A percentile compares a stretch with the other conserved stretches of the same genome.
Evolutionary conservation across 2,329 filamentous ascomycete species (phyloP).

Genomic region (Diplocarpon mali): DNA sequence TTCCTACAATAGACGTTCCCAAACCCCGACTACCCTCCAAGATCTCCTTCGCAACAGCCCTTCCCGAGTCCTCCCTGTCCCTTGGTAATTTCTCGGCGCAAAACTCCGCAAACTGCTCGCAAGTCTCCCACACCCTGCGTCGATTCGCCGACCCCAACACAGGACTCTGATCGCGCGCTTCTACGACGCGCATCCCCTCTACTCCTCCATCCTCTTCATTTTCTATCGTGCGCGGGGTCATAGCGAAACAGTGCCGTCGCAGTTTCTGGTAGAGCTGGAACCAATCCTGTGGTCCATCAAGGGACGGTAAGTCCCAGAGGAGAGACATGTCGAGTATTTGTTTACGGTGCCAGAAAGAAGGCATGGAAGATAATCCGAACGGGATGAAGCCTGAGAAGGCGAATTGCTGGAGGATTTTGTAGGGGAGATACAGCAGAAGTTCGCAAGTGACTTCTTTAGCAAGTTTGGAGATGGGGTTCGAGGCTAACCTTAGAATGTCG

Average conservation of each 20-base stretch:
- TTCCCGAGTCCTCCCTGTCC: not conserved
- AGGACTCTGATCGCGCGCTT: not conserved
- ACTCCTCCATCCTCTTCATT: not conserved
- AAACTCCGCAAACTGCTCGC: not conserved
- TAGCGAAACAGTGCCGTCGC: conserved; percentile 9
- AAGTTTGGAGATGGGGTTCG: conserved; percentile 3
- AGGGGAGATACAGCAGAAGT: conserved; percentile 10
- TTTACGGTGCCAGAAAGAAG: conserved; percentile 13
- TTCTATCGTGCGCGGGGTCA: not conserved
- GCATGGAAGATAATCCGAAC: conserved; percentile 1
- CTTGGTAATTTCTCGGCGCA: not conserved
- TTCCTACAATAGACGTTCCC: conserved; percentile 8
- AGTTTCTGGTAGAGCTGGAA: conserved; percentile 9
- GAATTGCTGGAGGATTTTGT: conserved; percentile 4
- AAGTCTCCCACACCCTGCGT: not conserved
- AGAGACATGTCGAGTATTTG: conserved; percentile 10
- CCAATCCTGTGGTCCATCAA: conserved; percentile 6
- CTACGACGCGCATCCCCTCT: not conserved
- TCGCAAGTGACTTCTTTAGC: conserved; percentile 8
- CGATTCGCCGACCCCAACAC: conserved; percentile 1
- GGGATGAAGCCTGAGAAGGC: conserved; percentile 6
- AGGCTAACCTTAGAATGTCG: not conserved
- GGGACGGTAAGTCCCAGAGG: conserved; percentile 9
- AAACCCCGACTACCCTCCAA: conserved; percentile 2
- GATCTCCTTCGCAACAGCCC: not conserved